Base-by-base conservation (phyloP, 2,329 filamentous ascomycete species). In the Aspergillus flavus region DNA sequence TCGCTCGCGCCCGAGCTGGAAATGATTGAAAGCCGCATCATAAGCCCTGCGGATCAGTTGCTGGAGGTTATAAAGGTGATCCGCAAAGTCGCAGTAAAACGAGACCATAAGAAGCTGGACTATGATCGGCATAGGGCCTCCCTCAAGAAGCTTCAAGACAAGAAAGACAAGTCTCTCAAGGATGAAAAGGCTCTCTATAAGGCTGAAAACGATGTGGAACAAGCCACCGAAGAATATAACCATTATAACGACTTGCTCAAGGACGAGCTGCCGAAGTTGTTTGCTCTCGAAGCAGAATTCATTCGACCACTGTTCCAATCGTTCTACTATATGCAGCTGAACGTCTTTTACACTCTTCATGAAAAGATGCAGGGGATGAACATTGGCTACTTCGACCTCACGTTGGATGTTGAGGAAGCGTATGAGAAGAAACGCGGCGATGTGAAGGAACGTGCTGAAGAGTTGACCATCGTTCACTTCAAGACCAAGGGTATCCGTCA, bases 301-400 rank as follows among this genome's bases (percentile, higher is more conserved):
- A 99, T 99, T 78, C 90, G 92, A 70, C 95, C 95, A 3, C 87
- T 99, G 9, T 99, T 99, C 85, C 95, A 98, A 78, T 96, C 92
- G 11, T 99, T 99, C 82, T 99, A 99, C 82, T 99, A 98, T 84
- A 99, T 99, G 95, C 95, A 99, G 80, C 87, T 99, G 68, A 99
- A 99, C 79, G 92, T 99, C 68, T 99, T 98, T 79, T 99, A 99
- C 80, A 99, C 95, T 1, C 85, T 99, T 59, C 95, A 99, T 78
- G 94, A 98, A 80, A 93, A 90, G 80, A 99, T 99, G 95, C 95
- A 99, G 81, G 89, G 86, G 69, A 93, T 96, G 77, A 94, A 98
- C 74, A 99, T 99, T 75, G 93, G 93, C 65, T 99, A 99, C 81
- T 99, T 99, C 79, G 92, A 99, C 78, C 86, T 99, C 58, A 92